Conservation (phyloP, 495 filamentous ascomycete species). For the Penicillium antarcticum region DNA sequence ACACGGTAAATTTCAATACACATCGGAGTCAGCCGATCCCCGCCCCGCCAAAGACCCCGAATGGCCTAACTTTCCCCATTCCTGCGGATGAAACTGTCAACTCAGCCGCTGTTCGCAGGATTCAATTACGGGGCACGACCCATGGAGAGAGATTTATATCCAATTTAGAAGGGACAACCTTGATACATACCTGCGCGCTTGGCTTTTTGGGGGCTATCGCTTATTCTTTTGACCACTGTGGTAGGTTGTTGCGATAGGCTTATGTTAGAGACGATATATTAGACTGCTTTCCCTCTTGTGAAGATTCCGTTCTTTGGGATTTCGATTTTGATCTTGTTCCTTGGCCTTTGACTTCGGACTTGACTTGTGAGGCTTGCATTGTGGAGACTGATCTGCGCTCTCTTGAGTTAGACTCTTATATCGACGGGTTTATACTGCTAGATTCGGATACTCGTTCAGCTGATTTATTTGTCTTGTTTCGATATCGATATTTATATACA, state of each 20-base stretch:
- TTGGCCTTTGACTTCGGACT: background rate
- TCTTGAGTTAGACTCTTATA: background rate
- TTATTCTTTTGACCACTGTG: background rate
- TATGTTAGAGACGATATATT: background rate
- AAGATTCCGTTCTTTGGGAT: too few species aligned
- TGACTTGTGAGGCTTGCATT: background rate
- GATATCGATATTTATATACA: too few species aligned
- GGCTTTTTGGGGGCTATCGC: too few species aligned
- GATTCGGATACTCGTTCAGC: background rate
- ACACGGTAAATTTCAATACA: background rate
- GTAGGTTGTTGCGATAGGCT: background rate
- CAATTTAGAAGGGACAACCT: background rate
- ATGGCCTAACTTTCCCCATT: background rate
- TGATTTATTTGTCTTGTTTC: too few species aligned
- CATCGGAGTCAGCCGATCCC: conserved; percentile 28
- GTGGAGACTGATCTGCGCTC: background rate
- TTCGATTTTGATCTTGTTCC: background rate
- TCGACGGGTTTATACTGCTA: background rate
- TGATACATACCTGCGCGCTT: background rate
- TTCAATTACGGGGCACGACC: too few species aligned
- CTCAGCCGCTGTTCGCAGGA: background rate
- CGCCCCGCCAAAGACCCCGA: conserved; percentile 8
- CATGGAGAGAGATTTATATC: background rate
- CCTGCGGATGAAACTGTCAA: background rate
- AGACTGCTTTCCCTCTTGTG: background rate